These are phyloP conservation scores for Takashimella tepidaria DNA, from an alignment of 1,284 basidiomycete species.

Conservation along the genomic window DNA sequence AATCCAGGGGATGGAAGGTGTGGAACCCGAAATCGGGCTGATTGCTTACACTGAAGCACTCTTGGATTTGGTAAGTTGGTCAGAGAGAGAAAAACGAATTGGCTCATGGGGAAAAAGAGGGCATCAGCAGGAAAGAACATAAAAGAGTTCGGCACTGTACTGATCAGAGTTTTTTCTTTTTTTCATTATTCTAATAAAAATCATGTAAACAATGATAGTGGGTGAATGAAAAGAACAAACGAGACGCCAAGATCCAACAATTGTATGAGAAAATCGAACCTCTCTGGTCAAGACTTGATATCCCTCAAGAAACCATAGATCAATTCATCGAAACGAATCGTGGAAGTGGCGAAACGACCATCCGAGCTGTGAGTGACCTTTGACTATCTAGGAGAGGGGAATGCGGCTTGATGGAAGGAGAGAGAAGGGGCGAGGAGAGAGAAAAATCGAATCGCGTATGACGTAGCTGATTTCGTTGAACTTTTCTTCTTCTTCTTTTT, in stretches of 20 bases:
- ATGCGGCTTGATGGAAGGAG: background rate
- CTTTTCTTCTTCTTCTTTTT: background rate
- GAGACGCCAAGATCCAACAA: conserved; percentile 41
- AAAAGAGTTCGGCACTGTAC: too few relatives aligned
- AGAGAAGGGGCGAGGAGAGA: background rate
- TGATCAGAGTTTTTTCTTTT: background rate
- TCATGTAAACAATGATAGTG: conserved; percentile 20
- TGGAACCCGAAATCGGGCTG: conserved; percentile 42
- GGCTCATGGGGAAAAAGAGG: background rate
- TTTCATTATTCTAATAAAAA: background rate
- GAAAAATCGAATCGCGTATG: background rate
- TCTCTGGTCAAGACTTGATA: conserved; percentile 38
- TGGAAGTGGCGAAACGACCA: conserved; percentile 38
- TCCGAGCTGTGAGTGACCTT: conserved; percentile 34
- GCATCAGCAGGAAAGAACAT: too few relatives aligned
- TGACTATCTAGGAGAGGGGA: too few relatives aligned
- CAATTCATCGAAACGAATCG: conserved; percentile 43
- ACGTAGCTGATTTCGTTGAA: conserved; percentile 4
- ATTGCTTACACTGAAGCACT: conserved; percentile 37
- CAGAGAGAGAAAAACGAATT: background rate
- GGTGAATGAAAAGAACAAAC: conserved; percentile 29
- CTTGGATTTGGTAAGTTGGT: conserved; percentile 26
- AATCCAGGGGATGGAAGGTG: conserved; percentile 33
- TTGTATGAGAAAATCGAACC: conserved; percentile 45
- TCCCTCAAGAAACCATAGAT: conserved; percentile 40